Conservation (phyloP, 768 basidiomycete species). For the Boletus sp. region DNA sequence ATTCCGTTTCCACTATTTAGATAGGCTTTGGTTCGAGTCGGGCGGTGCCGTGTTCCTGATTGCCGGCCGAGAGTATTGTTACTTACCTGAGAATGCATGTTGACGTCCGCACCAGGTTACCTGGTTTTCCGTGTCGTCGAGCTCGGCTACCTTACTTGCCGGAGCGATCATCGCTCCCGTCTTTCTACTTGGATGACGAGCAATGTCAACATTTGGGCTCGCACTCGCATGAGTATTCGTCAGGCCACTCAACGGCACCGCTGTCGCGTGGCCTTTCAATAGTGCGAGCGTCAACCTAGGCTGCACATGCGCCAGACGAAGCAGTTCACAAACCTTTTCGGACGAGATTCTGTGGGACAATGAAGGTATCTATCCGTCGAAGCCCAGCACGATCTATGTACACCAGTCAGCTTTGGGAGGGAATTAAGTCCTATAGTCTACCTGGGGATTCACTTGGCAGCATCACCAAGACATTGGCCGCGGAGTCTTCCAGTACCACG, state of each 20-base stretch:
- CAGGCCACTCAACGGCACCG: constrained; percentile 56
- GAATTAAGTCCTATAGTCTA: not conserved
- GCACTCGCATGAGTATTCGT: constrained; percentile 69
- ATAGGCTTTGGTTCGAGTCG: not conserved
- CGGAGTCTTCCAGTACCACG: too few relatives aligned
- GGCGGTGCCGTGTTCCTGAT: not conserved
- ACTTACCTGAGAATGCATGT: too few relatives aligned
- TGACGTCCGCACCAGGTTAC: too few relatives aligned
- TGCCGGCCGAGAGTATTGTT: too few relatives aligned
- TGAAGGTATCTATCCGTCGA: not conserved
- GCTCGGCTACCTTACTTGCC: not conserved
- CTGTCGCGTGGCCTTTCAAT: constrained; percentile 61
- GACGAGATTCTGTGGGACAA: not conserved
- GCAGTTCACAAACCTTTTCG: not conserved
- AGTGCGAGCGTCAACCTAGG: constrained; percentile 38
- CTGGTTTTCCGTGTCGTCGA: not conserved
- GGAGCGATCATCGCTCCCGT: not conserved
- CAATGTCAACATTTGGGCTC: constrained; percentile 58
- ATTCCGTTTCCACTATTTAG: not conserved
- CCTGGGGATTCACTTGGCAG: too few relatives aligned
- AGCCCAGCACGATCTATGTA: not conserved
- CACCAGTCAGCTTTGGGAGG: not conserved
- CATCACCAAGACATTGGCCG: too few relatives aligned
- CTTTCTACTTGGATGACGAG: constrained; percentile 5
- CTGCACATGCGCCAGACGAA: not conserved